phyloP scores from a whole-genome alignment of 176 grass and related monocot genomes.

The Triticum turgidum region DNA sequence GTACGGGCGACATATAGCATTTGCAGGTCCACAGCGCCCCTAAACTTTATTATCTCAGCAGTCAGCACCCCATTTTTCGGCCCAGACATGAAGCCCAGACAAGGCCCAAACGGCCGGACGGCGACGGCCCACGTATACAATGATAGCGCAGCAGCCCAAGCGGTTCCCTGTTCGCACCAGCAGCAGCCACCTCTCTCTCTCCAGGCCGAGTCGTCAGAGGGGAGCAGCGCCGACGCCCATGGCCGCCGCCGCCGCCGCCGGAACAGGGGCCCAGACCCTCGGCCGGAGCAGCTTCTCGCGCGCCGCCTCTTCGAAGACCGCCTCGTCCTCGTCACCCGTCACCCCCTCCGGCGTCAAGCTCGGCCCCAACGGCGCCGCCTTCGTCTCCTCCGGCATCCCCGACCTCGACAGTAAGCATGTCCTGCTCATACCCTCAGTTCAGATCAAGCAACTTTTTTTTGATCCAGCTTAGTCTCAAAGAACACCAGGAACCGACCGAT shows the following conservation, averaged over 20 bases:
- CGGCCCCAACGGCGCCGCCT: conserved; percentile 51
- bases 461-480: background rate
- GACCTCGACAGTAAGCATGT: conserved; percentile 73
- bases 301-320: conserved; percentile 1
- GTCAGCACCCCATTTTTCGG: too few relatives aligned
- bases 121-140: background rate
- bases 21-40: too few relatives aligned
- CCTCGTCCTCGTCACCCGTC: conserved; percentile 20
- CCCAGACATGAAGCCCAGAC: background rate
- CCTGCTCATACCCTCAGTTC: background rate
- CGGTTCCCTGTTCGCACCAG: background rate
- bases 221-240: background rate
- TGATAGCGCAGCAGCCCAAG: background rate
- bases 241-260: conserved; percentile 17
- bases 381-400: conserved; percentile 84
- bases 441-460: background rate
- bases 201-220: background rate
- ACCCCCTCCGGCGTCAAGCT: conserved; percentile 56
- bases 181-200: background rate
- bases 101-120: background rate
- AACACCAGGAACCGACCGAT: too few relatives aligned
- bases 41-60: too few relatives aligned
- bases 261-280: conserved; percentile 29
- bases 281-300: conserved; percentile 77
- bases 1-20: too few relatives aligned